Conservation (phyloP, 164 flowering plant genomes). For the Akebia trifoliata region DNA sequence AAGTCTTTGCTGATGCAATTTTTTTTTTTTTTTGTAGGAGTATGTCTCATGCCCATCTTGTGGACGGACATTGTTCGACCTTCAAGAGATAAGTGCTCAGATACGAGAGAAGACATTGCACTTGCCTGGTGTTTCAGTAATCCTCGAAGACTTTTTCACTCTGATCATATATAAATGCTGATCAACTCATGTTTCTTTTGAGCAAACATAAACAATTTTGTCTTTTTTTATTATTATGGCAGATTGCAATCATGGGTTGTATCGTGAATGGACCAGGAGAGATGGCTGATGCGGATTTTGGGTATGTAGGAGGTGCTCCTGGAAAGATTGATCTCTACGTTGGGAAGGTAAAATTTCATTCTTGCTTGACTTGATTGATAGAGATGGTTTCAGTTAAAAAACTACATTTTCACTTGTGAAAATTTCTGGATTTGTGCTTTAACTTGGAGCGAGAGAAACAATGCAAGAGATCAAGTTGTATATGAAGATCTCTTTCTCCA, state of each 20-base stretch:
- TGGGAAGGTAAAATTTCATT: conserved; percentile 61
- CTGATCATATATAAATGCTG: too few relatives aligned
- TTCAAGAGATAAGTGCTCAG: conserved; percentile 93
- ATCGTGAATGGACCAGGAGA: conserved; percentile 99
- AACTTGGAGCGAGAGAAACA: background rate
- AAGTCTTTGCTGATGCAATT: too few relatives aligned
- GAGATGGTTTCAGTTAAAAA: background rate
- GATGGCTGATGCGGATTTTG: conserved; percentile 99
- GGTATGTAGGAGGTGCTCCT: conserved; percentile 97
- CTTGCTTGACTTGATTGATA: background rate
- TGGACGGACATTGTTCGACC: conserved; percentile 93
- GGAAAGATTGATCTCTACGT: conserved; percentile 98
- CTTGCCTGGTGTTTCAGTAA: conserved; percentile 97
- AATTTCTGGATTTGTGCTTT: background rate
- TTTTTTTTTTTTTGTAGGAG: conserved; percentile 72
- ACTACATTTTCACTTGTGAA: too few relatives aligned
- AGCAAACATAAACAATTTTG: background rate
- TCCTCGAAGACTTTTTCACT: conserved; percentile 5
- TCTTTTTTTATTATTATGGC: conserved; percentile 19
- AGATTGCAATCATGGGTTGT: conserved; percentile 99
- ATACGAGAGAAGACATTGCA: conserved; percentile 94
- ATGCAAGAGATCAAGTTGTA: too few relatives aligned
- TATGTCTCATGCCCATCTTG: conserved; percentile 99
- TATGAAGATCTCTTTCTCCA: too few relatives aligned
- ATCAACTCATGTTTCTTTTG: too few relatives aligned